phyloP scores from a whole-genome alignment of 2,329 filamentous ascomycete genomes.

The Eutypa lata region DNA sequence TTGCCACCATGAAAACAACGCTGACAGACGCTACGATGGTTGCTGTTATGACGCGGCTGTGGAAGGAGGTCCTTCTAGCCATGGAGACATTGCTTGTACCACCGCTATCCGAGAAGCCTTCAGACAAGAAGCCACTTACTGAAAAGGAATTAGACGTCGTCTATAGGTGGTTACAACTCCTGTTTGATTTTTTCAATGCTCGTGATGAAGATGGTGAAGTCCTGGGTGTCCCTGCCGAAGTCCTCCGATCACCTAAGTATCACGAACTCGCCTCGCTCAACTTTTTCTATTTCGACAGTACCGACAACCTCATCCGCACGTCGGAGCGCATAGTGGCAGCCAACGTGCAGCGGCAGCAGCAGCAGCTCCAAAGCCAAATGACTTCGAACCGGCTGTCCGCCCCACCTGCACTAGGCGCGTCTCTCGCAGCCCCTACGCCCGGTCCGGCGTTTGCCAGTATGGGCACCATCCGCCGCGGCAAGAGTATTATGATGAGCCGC shows the following conservation, averaged over 20 bases:
- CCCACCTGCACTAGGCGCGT: constrained; percentile 47
- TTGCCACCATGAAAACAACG: constrained; percentile 97
- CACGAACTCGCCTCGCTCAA: constrained; percentile 94
- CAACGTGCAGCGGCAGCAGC: constrained; percentile 71
- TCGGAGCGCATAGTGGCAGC: constrained; percentile 93
- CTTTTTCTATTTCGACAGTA: constrained; percentile 97
- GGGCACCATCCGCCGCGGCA: constrained; percentile 62
- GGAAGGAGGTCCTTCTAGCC: constrained; percentile 94
- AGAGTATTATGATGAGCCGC: constrained; percentile 88
- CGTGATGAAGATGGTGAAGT: constrained; percentile 81
- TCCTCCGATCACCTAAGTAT: constrained; percentile 96
- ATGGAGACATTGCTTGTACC: constrained; percentile 89
- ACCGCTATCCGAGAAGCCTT: constrained; percentile 91
- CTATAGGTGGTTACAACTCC: constrained; percentile 86
- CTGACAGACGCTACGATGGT: constrained; percentile 95
- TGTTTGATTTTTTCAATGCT: constrained; percentile 94
- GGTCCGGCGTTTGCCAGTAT: constrained; percentile 60
- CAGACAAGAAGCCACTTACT: constrained; percentile 75
- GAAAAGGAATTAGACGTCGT: constrained; percentile 92
- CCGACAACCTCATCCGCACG: constrained; percentile 87
- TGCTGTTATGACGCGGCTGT: constrained; percentile 94
- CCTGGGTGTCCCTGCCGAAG: constrained; percentile 83
- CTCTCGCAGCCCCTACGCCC: constrained; percentile 47
- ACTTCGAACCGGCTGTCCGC: constrained; percentile 67
- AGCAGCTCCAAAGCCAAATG: constrained; percentile 55